Conservation (phyloP, 257 asterid genomes). For the Handroanthus guayacan region DNA sequence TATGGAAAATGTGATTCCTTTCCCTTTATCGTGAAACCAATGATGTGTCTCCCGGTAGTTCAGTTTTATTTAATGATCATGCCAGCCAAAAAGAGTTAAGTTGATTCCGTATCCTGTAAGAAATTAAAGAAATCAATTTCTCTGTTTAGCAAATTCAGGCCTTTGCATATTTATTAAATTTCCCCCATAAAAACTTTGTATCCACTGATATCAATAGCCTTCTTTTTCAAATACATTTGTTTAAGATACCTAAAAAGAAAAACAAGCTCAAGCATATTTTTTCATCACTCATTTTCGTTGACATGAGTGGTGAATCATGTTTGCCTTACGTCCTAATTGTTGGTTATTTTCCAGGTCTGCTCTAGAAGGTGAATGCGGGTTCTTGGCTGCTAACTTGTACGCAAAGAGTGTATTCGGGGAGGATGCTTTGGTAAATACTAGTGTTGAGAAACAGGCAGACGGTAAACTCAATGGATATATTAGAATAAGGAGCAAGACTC, state of each 20-base stretch:
- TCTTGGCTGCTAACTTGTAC: conserved; percentile 93
- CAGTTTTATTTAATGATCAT: conserved; percentile 12
- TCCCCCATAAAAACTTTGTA: neutral
- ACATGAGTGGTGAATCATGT: neutral
- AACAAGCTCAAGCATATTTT: neutral
- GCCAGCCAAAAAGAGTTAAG: neutral
- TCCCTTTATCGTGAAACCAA: neutral
- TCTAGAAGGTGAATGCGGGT: conserved; percentile 92
- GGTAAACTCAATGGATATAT: conserved; percentile 89
- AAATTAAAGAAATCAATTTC: neutral
- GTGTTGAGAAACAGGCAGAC: conserved; percentile 90
- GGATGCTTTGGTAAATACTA: conserved; percentile 94
- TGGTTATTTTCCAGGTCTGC: conserved; percentile 74
- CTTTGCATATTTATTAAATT: neutral
- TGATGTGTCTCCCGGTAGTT: neutral
- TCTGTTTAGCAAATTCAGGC: conserved; percentile 3
- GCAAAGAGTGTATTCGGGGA: conserved; percentile 98
- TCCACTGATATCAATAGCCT: neutral
- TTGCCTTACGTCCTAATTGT: conserved; percentile 16
- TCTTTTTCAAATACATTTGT: neutral
- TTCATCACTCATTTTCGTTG: neutral
- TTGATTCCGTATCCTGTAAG: conserved; percentile 15
- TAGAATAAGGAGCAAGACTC: conserved; percentile 98
- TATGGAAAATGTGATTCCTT: conserved; percentile 11
- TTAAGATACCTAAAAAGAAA: neutral